Evolutionary conservation across 495 filamentous ascomycete species (phyloP), one percentile per base, ranked within the genome.

Genomic region (Rhypophila decipiens): DNA sequence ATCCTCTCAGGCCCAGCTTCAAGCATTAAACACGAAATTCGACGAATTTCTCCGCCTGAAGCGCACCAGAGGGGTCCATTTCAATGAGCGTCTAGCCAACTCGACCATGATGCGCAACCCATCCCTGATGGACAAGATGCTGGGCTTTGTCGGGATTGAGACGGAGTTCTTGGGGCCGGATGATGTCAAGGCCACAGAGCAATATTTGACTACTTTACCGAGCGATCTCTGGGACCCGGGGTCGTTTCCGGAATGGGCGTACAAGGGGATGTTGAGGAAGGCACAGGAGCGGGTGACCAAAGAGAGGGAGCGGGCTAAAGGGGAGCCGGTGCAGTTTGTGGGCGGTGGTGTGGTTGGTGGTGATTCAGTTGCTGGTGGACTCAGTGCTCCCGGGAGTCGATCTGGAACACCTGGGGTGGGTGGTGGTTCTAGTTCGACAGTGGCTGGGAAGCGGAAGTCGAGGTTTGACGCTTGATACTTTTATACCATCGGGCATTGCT

Each of bases 21-120:
- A 65, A 4, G 63, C 59, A 11, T 73, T 81, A 1, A 87, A 80
- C 44, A 73, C 75, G 42, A 96, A 95, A 53, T 86, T 96, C 54
- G 73, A 79, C 43, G 84, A 84, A 57, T 96, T 98, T 64, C 79
- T 96, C 1, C 73, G 78, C 20, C 72, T 96, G 37, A 98, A 96
- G 66, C 59, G 61, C 36, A 82, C 80, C 43, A 80, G 87, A 53
- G 87, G 87, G 2, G 71, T 88, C 24, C 94, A 98, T 68, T 96
- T 98, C 73, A 96, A 98, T 63, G 73, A 83, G 49, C 85, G 87
- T 42, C 72, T 96, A 1, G 79, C 84, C 18, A 71, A 70, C 34
- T 86, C 84, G 2, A 69, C 79, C 1, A 82, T 86, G 0, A 67
- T 96, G 33, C 82, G 80, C 42, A 96, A 97, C 59, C 93, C 93